Evolutionary conservation across 2,329 filamentous ascomycete genomes (phyloP).

Genomic region (Penicillium sumatraense): DNA sequence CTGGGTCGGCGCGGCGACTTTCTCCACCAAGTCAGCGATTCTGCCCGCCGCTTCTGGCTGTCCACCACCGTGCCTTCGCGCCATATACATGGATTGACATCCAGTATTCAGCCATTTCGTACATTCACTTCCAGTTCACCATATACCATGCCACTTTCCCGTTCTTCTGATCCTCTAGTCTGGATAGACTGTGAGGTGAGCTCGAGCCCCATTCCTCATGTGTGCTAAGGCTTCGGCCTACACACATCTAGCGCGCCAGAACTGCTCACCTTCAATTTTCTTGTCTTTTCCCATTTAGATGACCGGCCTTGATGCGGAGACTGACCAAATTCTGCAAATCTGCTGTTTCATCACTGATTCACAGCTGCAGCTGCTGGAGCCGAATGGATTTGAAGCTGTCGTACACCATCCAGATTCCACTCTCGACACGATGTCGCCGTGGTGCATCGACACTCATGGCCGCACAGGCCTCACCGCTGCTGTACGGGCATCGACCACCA

Average conservation of each 20-base stretch:
- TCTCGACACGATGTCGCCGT: slow-evolving; percentile 81
- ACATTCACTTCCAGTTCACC: slow-evolving; percentile 1
- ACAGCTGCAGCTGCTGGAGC: slow-evolving; percentile 75
- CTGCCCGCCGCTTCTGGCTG: slow-evolving; percentile 16
- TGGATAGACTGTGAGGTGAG: slow-evolving; percentile 81
- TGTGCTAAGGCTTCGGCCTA: too few relatives aligned
- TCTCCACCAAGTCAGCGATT: slow-evolving; percentile 28
- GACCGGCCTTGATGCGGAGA: slow-evolving; percentile 81
- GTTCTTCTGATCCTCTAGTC: slow-evolving; percentile 70
- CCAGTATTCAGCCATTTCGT: not conserved
- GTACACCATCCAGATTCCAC: slow-evolving; percentile 73
- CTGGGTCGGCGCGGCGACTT: slow-evolving; percentile 25
- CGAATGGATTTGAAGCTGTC: slow-evolving; percentile 76
- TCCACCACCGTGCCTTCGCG: not conserved
- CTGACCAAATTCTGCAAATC: slow-evolving; percentile 86
- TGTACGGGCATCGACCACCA: slow-evolving; percentile 74
- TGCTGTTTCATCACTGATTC: slow-evolving; percentile 89
- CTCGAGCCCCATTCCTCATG: slow-evolving; percentile 32
- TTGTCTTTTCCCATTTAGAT: too few relatives aligned
- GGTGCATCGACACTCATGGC: slow-evolving; percentile 83
- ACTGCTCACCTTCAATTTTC: not conserved
- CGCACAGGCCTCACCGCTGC: slow-evolving; percentile 79
- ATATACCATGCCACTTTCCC: slow-evolving; percentile 46
- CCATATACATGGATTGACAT: not conserved
- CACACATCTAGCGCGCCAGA: too few relatives aligned